Base-by-base conservation (phyloP, 176 grass and related monocot species). In the Carex littledalei region DNA sequence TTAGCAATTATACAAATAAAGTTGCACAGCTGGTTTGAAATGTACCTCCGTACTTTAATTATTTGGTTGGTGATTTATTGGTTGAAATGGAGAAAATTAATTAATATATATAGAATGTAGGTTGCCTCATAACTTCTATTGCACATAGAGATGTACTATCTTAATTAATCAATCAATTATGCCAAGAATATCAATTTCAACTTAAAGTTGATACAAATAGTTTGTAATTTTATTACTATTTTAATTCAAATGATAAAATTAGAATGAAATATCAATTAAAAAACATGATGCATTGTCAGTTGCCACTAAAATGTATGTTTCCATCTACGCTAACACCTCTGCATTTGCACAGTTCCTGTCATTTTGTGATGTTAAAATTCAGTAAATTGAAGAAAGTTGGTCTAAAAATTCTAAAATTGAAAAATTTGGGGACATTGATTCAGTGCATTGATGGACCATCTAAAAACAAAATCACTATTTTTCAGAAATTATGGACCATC, bases 401-500 rank as follows among this genome's bases (percentile, higher is more conserved):
- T 82, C 56, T 61, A 1, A 31, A 49, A 53, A n/a, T 26, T 67
- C 26, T 31, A 67, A 53, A 66, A 31, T 49, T 67, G 17, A 18
- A 54, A 67, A 64, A 9, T 67, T 66, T 45, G 60, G 80, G 39
- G 18, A 64, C 59, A 66, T 67, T 29, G 35, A 82, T 64, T 63
- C 32, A 66, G 60, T 83, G 63, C 81, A 83, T 83, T 83, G 63
- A 83, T 83, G 81, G 59, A n/a, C n/a, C n/a, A n/a, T n/a, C n/a
- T n/a, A n/a, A n/a, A n/a, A n/a, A n/a, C 26, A 26, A 26, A 26
- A 1, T 1, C 26, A 26, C 26, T 26, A 1, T 26, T 26, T 26
- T 26, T 26, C 26, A 26, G 26, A 26, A 26, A 26, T 26, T 1
- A 1, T 26, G 26, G 26, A 26, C 26, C 26, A 26, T 26, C 26